Conservation (phyloP, 345 rosid genomes). For the Draba incana region DNA sequence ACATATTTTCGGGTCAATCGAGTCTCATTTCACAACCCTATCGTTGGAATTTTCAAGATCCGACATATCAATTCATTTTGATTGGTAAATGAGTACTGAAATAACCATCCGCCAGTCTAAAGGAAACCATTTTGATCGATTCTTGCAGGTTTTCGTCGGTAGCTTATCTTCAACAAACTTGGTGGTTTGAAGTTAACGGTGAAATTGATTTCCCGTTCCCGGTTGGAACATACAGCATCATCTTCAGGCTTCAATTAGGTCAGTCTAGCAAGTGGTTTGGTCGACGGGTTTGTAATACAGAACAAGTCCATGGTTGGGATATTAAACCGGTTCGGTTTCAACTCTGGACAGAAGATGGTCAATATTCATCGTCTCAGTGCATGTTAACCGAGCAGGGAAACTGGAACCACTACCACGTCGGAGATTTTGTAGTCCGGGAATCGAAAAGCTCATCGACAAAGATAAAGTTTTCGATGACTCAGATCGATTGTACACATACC, state of each 20-base stretch:
- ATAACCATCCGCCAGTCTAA: background rate
- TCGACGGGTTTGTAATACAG: constrained; percentile 64
- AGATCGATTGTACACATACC: constrained; percentile 99
- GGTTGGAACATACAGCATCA: constrained; percentile 71
- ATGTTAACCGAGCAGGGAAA: constrained; percentile 64
- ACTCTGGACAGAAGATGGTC: constrained; percentile 90
- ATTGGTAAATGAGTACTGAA: constrained; percentile 17
- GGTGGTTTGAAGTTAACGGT: constrained; percentile 98
- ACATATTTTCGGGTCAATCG: background rate
- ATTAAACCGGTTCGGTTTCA: constrained; percentile 85
- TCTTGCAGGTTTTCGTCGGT: constrained; percentile 66
- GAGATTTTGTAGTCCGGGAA: constrained; percentile 66
- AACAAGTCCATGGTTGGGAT: constrained; percentile 95
- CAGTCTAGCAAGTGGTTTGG: constrained; percentile 63
- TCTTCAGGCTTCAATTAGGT: constrained; percentile 86
- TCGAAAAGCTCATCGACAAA: constrained; percentile 42
- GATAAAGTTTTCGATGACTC: constrained; percentile 85
- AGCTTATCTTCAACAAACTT: constrained; percentile 94
- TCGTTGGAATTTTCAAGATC: background rate
- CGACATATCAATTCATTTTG: background rate
- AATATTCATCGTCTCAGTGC: constrained; percentile 67
- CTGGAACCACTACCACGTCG: constrained; percentile 82
- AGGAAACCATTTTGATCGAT: constrained; percentile 16
- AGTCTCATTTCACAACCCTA: constrained; percentile 3
- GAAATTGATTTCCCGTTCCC: constrained; percentile 92